Conservation (phyloP, 2,329 filamentous ascomycete genomes). For the Arthrobotrys iridis region DNA sequence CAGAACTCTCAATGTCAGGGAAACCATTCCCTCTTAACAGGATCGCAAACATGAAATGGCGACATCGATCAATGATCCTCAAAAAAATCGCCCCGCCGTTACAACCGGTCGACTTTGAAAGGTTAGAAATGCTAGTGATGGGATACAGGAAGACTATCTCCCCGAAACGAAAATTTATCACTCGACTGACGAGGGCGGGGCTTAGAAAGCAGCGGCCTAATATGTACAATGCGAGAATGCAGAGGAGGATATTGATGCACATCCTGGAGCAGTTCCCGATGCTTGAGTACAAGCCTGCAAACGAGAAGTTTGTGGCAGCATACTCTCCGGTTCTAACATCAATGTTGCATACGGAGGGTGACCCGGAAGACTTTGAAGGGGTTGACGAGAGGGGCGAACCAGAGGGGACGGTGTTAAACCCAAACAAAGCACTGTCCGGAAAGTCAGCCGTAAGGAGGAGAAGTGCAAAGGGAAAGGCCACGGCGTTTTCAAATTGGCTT, state of each 20-base stretch:
- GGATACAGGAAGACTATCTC: conserved; percentile 53
- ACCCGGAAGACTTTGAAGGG: conserved; percentile 37
- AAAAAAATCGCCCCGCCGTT: conserved; percentile 54
- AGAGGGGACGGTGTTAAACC: conserved; percentile 16
- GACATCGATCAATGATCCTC: conserved; percentile 54
- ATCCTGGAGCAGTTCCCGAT: conserved; percentile 52
- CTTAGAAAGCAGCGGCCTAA: conserved; percentile 47
- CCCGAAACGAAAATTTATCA: conserved; percentile 52
- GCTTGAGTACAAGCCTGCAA: conserved; percentile 29
- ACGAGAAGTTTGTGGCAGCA: conserved; percentile 22
- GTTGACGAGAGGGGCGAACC: conserved; percentile 40
- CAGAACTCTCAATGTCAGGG: conserved; percentile 55
- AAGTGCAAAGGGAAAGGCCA: conserved; percentile 6
- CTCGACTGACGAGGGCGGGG: conserved; percentile 23
- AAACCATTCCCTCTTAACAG: conserved; percentile 54
- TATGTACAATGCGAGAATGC: conserved; percentile 52
- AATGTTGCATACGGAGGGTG: conserved; percentile 21
- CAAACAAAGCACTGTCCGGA: conserved; percentile 13
- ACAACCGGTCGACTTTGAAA: conserved; percentile 33
- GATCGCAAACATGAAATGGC: conserved; percentile 55
- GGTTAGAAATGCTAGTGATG: conserved; percentile 54
- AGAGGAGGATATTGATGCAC: conserved; percentile 55
- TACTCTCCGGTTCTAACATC: conserved; percentile 34
- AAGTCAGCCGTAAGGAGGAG: conserved; percentile 14
- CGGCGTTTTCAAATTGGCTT: conserved; percentile 30